Conservation (phyloP, 768 basidiomycete genomes). For the Leccinellum albellum region DNA sequence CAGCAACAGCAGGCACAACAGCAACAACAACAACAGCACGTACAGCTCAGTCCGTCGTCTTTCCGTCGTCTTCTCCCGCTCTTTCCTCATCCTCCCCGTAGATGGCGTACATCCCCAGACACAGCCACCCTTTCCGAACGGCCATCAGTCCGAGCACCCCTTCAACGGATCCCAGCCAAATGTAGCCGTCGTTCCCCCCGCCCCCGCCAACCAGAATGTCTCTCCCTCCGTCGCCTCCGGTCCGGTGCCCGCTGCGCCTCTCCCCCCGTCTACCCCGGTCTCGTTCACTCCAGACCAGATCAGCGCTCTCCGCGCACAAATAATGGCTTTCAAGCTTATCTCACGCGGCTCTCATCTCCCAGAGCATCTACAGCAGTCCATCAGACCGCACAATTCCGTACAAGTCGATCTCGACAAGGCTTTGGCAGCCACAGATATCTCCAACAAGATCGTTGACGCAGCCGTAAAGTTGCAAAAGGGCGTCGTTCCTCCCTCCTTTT, state of each 20-base stretch:
- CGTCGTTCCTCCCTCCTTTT: conserved; percentile 22
- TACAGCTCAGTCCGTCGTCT: conserved; percentile 31
- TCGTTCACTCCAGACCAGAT: conserved; percentile 79
- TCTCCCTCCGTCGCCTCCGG: conserved; percentile 44
- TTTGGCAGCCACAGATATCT: conserved; percentile 55
- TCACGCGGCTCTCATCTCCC: conserved; percentile 63
- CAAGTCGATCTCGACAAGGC: conserved; percentile 63
- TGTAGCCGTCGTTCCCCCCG: conserved; percentile 25
- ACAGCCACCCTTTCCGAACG: conserved; percentile 42
- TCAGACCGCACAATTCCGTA: conserved; percentile 60
- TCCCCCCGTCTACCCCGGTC: conserved; percentile 66
- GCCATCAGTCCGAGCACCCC: conserved; percentile 34
- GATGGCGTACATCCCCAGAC: conserved; percentile 21
- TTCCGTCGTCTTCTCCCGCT: not conserved
- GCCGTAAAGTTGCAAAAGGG: conserved; percentile 72
- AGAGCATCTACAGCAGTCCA: conserved; percentile 64
- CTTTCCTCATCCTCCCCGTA: conserved; percentile 27
- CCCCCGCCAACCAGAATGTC: conserved; percentile 29
- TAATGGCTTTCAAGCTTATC: conserved; percentile 76
- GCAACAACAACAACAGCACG: conserved; percentile 25
- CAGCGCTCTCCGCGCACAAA: conserved; percentile 72
- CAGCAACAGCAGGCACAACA: conserved; percentile 30
- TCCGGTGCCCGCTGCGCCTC: conserved; percentile 47
- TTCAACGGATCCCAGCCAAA: conserved; percentile 23
- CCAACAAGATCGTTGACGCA: conserved; percentile 64